These are phyloP conservation scores for Chenopodium suecicum DNA, from an alignment of 148 eudicot species.

Conservation along the genomic window DNA sequence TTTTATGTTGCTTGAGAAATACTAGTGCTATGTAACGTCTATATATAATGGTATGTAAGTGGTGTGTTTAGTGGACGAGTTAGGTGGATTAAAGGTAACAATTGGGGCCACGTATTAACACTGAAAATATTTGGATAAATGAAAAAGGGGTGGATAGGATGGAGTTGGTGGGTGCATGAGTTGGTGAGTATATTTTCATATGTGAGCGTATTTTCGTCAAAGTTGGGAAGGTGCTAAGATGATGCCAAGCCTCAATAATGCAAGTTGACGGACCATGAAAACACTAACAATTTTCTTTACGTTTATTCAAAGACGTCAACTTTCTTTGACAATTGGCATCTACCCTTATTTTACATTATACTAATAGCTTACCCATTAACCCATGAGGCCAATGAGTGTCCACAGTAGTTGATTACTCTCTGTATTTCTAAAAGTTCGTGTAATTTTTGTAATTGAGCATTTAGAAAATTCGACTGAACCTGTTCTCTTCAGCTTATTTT, in stretches of 20 bases:
- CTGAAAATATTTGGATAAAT: too few relatives aligned
- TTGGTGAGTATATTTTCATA: not conserved
- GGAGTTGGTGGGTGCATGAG: not conserved
- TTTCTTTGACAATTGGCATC: not conserved
- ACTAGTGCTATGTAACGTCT: not conserved
- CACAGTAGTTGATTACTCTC: too few relatives aligned
- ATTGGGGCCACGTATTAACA: too few relatives aligned
- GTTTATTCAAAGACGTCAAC: not conserved
- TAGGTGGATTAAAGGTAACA: constrained; percentile 1
- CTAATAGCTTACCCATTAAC: too few relatives aligned
- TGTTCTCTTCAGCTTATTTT: too few relatives aligned
- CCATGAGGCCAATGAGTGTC: too few relatives aligned
- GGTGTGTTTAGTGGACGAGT: not conserved
- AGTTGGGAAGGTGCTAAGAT: not conserved
- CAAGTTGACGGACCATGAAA: not conserved
- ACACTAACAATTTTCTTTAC: not conserved
- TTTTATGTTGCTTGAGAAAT: not conserved
- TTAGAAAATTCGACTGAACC: too few relatives aligned
- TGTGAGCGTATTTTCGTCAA: not conserved
- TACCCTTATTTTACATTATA: too few relatives aligned
- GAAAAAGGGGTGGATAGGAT: too few relatives aligned
- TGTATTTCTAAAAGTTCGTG: too few relatives aligned
- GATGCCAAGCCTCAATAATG: not conserved
- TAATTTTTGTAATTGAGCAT: too few relatives aligned
- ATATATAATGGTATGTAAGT: constrained; percentile 10